Evolutionary conservation across 2,329 filamentous ascomycete genomes (phyloP).

Genomic region (Colletotrichum simmondsii): DNA sequence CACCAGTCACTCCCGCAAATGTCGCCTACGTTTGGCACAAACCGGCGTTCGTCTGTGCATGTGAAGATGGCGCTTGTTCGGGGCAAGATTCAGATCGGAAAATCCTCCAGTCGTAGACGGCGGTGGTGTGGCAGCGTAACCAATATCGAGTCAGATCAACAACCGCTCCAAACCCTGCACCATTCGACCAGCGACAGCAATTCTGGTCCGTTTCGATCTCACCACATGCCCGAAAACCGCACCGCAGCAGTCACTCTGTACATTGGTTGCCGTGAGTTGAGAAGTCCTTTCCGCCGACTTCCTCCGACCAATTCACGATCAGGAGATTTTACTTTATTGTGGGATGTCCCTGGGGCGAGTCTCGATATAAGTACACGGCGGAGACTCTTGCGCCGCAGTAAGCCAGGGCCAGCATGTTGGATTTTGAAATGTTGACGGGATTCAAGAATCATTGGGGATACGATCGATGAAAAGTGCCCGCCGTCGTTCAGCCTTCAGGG

Average conservation of each 20-base stretch:
- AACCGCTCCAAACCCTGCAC: background rate
- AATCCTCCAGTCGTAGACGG: conserved; percentile 5
- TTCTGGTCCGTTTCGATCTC: background rate
- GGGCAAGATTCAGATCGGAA: conserved; percentile 22
- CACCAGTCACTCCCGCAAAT: conserved; percentile 8
- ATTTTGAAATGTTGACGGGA: conserved; percentile 12
- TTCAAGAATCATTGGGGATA: conserved; percentile 4
- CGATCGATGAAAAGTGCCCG: conserved; percentile 1
- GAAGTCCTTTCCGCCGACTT: background rate
- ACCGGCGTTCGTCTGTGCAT: conserved; percentile 14
- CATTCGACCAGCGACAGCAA: background rate
- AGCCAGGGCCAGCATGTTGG: conserved; percentile 8
- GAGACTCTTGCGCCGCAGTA: background rate
- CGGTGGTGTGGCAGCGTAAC: background rate
- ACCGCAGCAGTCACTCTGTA: background rate
- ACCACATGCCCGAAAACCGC: background rate
- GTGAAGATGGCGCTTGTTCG: conserved; percentile 29
- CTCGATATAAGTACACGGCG: background rate
- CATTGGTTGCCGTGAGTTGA: background rate
- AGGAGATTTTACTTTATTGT: conserved; percentile 12
- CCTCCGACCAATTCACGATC: conserved; percentile 1
- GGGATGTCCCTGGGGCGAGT: conserved; percentile 19
- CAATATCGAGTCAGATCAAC: conserved; percentile 25
- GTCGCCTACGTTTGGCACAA: background rate
- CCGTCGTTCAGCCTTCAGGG: background rate